These are phyloP conservation scores for Astragalus membranaceus DNA, from an alignment of 306 rosid genomes.

Conservation along the genomic window DNA sequence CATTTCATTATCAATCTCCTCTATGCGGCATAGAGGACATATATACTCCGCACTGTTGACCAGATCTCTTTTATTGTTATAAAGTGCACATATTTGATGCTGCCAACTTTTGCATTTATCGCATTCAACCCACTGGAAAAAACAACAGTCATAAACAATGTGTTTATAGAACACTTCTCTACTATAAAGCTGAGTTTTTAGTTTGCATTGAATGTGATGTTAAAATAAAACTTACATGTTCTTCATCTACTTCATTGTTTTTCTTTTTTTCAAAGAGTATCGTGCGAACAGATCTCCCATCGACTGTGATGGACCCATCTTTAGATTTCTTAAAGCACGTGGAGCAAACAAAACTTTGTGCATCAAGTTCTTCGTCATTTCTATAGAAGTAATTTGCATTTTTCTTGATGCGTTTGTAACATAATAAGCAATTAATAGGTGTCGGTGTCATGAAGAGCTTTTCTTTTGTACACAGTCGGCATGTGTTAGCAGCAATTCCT, in stretches of 20 bases:
- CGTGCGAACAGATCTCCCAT: slow-evolving; percentile 35
- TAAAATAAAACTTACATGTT: slow-evolving; percentile 36
- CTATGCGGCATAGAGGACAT: slow-evolving; percentile 45
- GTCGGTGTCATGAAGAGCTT: slow-evolving; percentile 27
- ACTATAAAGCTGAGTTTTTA: neutral
- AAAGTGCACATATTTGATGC: slow-evolving; percentile 70
- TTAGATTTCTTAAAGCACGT: slow-evolving; percentile 34
- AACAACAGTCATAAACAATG: neutral
- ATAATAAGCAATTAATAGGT: slow-evolving; percentile 37
- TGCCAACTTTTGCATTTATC: slow-evolving; percentile 57
- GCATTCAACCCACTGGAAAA: slow-evolving; percentile 64
- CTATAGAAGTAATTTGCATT: slow-evolving; percentile 23
- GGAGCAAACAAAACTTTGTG: slow-evolving; percentile 33
- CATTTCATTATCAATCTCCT: slow-evolving; percentile 31
- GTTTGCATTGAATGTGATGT: neutral
- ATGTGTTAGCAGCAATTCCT: slow-evolving; percentile 20
- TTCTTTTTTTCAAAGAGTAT: slow-evolving; percentile 22
- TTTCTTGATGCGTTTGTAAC: slow-evolving; percentile 28
- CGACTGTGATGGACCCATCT: slow-evolving; percentile 27
- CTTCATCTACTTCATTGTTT: slow-evolving; percentile 35
- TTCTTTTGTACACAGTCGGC: slow-evolving; percentile 40
- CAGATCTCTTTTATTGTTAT: slow-evolving; percentile 32
- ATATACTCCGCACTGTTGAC: slow-evolving; percentile 29
- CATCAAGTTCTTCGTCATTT: slow-evolving; percentile 26
- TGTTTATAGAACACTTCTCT: neutral